phyloP scores from a whole-genome alignment of 2,329 filamentous ascomycete species.

The Metarhizium album region DNA sequence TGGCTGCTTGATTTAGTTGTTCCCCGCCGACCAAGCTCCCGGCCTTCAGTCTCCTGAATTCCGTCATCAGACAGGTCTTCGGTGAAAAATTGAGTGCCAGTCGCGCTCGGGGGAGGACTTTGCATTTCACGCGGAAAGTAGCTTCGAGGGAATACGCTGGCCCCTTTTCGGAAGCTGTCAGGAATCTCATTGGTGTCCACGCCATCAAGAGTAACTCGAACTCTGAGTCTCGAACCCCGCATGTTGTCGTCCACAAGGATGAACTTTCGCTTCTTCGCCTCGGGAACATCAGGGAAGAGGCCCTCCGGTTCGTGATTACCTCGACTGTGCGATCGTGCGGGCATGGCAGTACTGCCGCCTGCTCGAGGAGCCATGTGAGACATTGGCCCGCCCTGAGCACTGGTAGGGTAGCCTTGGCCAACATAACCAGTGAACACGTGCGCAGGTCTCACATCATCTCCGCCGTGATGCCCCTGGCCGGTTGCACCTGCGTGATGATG shows the following conservation, averaged over 20 bases:
- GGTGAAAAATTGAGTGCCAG: conserved; percentile 63
- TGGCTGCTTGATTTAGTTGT: conserved; percentile 21
- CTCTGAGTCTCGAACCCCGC: conserved; percentile 68
- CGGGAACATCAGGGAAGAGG: conserved; percentile 80
- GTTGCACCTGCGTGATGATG: conserved; percentile 55
- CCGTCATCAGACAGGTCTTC: conserved; percentile 51
- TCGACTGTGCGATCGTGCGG: conserved; percentile 24
- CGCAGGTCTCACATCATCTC: conserved; percentile 57
- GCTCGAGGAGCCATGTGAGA: conserved; percentile 42
- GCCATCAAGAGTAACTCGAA: conserved; percentile 84
- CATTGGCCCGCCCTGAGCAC: conserved; percentile 45
- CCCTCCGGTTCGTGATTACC: conserved; percentile 48
- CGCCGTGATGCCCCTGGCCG: conserved; percentile 34
- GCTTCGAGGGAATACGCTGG: conserved; percentile 81
- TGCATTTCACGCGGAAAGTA: conserved; percentile 95
- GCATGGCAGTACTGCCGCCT: conserved; percentile 20
- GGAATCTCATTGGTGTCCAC: conserved; percentile 95
- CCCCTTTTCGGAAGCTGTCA: conserved; percentile 83
- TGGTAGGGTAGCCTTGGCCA: conserved; percentile 46
- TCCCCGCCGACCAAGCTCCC: conserved; percentile 26
- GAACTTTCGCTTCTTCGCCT: conserved; percentile 89
- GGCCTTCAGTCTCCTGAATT: conserved; percentile 39
- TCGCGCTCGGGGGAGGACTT: conserved; percentile 65
- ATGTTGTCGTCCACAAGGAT: conserved; percentile 88
- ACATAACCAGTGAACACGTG: conserved; percentile 66